Evolutionary conservation across 805 yeast genomes (phyloP).

Genomic region (Spathaspora sp.): DNA sequence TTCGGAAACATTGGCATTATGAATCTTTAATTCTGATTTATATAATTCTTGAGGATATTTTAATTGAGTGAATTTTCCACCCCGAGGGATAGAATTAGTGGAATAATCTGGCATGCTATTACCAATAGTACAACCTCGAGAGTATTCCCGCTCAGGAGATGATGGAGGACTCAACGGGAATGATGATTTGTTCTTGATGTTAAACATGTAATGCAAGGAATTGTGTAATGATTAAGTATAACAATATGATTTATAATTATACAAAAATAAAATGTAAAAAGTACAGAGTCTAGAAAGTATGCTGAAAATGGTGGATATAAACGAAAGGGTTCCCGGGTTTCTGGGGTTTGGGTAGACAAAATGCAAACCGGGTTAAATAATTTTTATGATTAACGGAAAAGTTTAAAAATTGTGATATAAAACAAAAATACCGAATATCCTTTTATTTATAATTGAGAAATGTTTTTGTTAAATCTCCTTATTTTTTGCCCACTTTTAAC

Average conservation of each 20-base stretch:
- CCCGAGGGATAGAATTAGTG: too few species aligned
- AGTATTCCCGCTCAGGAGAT: not conserved
- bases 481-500: not conserved
- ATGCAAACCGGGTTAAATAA: not conserved
- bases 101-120: too few species aligned
- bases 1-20: conserved; percentile 44
- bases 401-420: too few species aligned
- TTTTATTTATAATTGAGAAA: not conserved
- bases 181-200: not conserved
- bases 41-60: conserved; percentile 51
- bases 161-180: not conserved
- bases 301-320: too few species aligned
- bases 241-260: too few species aligned
- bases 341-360: not conserved
- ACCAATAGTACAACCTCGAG: not conserved
- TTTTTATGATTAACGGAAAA: too few species aligned
- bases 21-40: conserved; percentile 46
- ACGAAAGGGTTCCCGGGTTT: too few species aligned
- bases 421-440: not conserved
- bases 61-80: conserved; percentile 32
- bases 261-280: too few species aligned
- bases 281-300: too few species aligned
- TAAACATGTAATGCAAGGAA: not conserved
- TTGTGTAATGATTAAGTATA: too few species aligned
- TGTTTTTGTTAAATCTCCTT: not conserved